These are phyloP conservation scores for Delitschia confertaspora DNA, from an alignment of 495 filamentous ascomycete species.

Conservation along the genomic window DNA sequence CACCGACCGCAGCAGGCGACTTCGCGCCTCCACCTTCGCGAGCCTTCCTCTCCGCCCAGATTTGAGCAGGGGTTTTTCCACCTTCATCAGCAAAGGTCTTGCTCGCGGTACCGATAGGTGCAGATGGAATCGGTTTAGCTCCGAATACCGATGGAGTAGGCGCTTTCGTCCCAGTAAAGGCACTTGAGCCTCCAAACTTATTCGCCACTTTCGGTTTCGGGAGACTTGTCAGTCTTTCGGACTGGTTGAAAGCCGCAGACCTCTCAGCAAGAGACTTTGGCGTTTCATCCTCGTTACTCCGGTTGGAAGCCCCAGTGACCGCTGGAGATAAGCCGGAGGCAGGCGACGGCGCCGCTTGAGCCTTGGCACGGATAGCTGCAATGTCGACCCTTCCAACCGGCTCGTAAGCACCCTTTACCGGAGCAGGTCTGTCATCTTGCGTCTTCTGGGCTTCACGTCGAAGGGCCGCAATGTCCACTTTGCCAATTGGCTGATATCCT, in stretches of 20 bases:
- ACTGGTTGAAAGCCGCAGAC: slow-evolving; percentile 54
- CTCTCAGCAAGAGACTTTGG: slow-evolving; percentile 57
- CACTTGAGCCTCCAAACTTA: slow-evolving; percentile 61
- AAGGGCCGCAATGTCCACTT: slow-evolving; percentile 89
- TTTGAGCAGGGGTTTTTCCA: slow-evolving; percentile 90
- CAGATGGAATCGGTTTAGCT: slow-evolving; percentile 42
- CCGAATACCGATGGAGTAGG: slow-evolving; percentile 61
- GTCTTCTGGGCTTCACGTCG: slow-evolving; percentile 64
- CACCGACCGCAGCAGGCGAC: slow-evolving; percentile 30
- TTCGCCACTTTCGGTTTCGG: slow-evolving; percentile 93
- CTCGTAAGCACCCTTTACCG: slow-evolving; percentile 85
- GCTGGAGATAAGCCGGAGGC: slow-evolving; percentile 34
- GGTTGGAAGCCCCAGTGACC: slow-evolving; percentile 32
- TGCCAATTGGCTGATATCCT: slow-evolving; percentile 91
- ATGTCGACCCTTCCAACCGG: slow-evolving; percentile 93
- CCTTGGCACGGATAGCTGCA: slow-evolving; percentile 74
- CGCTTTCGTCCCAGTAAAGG: slow-evolving; percentile 79
- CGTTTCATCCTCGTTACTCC: slow-evolving; percentile 36
- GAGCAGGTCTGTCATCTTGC: slow-evolving; percentile 65
- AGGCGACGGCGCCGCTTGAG: slow-evolving; percentile 51
- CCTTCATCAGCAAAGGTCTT: slow-evolving; percentile 89
- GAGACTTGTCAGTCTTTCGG: slow-evolving; percentile 74
- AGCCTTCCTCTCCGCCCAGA: slow-evolving; percentile 96
- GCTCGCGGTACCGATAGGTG: slow-evolving; percentile 69
- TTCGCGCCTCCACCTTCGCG: slow-evolving; percentile 53